Evolutionary conservation across 2,329 filamentous ascomycete genomes (phyloP).

Genomic region (Cladophialophora bantiana): DNA sequence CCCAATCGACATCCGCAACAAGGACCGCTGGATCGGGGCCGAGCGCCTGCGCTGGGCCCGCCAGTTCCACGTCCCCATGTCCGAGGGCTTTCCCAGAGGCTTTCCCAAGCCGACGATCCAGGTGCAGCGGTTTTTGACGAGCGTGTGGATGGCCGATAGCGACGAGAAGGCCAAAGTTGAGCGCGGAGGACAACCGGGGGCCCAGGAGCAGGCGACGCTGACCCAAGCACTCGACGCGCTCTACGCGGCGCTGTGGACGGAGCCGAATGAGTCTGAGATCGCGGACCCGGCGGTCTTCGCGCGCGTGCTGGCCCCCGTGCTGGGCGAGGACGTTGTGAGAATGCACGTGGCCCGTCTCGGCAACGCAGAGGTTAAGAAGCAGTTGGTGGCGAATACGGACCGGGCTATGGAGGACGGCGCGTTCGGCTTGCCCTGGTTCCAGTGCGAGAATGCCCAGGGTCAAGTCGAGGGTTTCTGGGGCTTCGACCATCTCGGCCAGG

Average conservation of each 20-base stretch:
- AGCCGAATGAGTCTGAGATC: constrained; percentile 45
- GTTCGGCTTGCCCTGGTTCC: constrained; percentile 68
- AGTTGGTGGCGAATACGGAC: constrained; percentile 59
- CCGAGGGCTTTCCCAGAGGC: constrained; percentile 51
- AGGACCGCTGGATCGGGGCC: constrained; percentile 62
- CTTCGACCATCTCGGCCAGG: constrained; percentile 65
- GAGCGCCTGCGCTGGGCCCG: constrained; percentile 64
- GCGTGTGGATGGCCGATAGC: constrained; percentile 46
- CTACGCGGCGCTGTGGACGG: constrained; percentile 61
- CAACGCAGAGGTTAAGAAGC: constrained; percentile 48
- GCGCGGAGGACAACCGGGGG: too few relatives aligned
- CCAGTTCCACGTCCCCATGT: constrained; percentile 63
- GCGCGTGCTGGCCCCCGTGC: constrained; percentile 52
- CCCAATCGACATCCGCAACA: constrained; percentile 66
- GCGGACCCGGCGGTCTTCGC: constrained; percentile 50
- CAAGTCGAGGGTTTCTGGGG: constrained; percentile 66
- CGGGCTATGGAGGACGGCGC: constrained; percentile 60
- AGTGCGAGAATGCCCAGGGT: constrained; percentile 62
- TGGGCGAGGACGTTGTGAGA: constrained; percentile 54
- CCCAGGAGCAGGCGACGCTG: constrained; percentile 51
- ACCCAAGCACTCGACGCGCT: constrained; percentile 53
- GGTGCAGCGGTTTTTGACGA: constrained; percentile 60
- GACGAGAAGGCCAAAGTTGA: constrained; percentile 23
- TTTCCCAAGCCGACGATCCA: constrained; percentile 63
- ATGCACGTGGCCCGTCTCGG: constrained; percentile 20